Conservation (phyloP, 352 stramenopile genomes). For the Halophytophthora batemanensis region DNA sequence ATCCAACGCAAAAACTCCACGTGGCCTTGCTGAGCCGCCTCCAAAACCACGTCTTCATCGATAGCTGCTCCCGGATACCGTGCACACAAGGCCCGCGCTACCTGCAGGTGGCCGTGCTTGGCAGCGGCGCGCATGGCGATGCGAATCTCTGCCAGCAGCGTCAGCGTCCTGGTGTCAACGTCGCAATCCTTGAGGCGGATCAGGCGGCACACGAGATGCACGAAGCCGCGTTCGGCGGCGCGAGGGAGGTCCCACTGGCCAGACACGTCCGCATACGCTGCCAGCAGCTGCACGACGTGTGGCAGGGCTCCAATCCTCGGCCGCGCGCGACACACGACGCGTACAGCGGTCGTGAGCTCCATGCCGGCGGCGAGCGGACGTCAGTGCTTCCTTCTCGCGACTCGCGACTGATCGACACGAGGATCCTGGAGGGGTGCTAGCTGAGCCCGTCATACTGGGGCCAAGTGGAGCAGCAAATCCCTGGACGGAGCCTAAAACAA, state of each 20-base stretch:
- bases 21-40: background rate
- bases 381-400: too few relatives aligned
- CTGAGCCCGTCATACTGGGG: too few relatives aligned
- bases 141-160: background rate
- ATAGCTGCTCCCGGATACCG: background rate
- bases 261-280: background rate
- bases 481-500: too few relatives aligned
- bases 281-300: background rate
- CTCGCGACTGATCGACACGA: too few relatives aligned
- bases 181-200: background rate
- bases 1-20: constrained; percentile 2
- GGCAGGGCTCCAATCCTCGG: background rate
- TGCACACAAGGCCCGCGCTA: background rate
- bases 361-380: too few relatives aligned
- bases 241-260: background rate
- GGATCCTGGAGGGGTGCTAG: too few relatives aligned
- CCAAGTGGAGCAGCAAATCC: too few relatives aligned
- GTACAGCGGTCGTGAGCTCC: background rate
- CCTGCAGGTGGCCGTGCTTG: background rate
- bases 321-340: background rate
- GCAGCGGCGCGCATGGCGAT: constrained; percentile 1
- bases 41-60: background rate
- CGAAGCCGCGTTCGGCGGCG: background rate
- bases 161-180: background rate
- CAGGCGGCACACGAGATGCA: background rate